Conservation (phyloP, 352 stramenopile species). For the Globisporangium okanoganense region DNA sequence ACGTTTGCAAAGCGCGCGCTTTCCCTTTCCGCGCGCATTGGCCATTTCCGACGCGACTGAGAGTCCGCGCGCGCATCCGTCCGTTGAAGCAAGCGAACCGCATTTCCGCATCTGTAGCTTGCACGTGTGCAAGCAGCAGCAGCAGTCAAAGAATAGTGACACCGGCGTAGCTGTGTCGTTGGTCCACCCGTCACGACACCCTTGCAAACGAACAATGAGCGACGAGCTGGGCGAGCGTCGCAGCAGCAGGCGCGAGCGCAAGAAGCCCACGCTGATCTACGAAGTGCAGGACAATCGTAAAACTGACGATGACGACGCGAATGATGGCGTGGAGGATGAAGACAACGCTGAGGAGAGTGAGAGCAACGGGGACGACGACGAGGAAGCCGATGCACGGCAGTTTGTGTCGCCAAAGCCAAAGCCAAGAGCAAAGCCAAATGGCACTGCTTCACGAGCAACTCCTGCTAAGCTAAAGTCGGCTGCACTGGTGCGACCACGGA, state of each 20-base stretch:
- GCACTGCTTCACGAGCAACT: neutral
- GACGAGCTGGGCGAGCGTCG: conserved; percentile 46
- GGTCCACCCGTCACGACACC: neutral
- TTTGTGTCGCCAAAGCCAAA: conserved; percentile 15
- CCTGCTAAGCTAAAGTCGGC: conserved; percentile 15
- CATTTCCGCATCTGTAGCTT: conserved; percentile 1
- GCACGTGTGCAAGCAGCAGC: neutral
- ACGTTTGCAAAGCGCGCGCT: neutral
- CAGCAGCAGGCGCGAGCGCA: conserved; percentile 57
- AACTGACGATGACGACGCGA: conserved; percentile 4
- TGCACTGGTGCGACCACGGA: conserved; percentile 18
- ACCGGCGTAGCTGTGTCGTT: neutral
- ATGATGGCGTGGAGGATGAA: conserved; percentile 14
- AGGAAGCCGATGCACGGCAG: conserved; percentile 17
- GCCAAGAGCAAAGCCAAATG: neutral
- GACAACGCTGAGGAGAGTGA: conserved; percentile 20
- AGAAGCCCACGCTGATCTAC: conserved; percentile 67
- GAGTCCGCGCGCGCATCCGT: conserved; percentile 16
- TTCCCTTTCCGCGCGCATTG: neutral
- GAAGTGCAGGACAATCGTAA: conserved; percentile 54
- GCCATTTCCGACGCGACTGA: conserved; percentile 12
- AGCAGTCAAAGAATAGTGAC: neutral
- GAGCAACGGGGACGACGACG: conserved; percentile 18
- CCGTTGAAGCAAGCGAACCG: neutral
- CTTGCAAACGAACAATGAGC: neutral